Evolutionary conservation across 768 basidiomycete species (phyloP).

Genomic region (Asterophora parasitica): DNA sequence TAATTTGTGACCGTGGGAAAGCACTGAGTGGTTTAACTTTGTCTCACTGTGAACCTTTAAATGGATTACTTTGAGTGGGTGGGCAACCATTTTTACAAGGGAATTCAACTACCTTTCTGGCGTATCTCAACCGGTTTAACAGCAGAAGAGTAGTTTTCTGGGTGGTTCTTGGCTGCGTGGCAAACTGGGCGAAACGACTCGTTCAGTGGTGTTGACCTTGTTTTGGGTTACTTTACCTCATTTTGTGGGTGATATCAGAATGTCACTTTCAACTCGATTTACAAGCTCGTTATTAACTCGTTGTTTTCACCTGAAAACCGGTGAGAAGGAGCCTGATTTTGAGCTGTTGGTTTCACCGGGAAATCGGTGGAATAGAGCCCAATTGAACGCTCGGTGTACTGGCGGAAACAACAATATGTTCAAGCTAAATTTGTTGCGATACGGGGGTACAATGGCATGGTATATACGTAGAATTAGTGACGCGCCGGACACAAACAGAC

Average conservation of each 20-base stretch:
- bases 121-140: background rate
- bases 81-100: background rate
- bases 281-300: background rate
- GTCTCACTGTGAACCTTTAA: no score
- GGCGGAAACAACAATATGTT: no score
- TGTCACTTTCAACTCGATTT: background rate
- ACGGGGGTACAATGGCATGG: no score
- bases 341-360: background rate
- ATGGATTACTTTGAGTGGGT: no score
- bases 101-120: background rate
- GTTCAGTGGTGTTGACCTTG: background rate
- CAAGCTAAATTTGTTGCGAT: no score
- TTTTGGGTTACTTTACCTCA: background rate
- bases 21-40: no score
- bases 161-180: background rate
- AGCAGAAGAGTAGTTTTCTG: background rate
- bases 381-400: no score
- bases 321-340: background rate
- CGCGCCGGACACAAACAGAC: no score
- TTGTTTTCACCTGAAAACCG: background rate
- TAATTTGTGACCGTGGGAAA: no score
- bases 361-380: no score
- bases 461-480: no score
- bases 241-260: background rate
- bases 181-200: background rate